Evolutionary conservation across 2,329 filamentous ascomycete genomes (phyloP).

Genomic region (Penicillium capsulatum): DNA sequence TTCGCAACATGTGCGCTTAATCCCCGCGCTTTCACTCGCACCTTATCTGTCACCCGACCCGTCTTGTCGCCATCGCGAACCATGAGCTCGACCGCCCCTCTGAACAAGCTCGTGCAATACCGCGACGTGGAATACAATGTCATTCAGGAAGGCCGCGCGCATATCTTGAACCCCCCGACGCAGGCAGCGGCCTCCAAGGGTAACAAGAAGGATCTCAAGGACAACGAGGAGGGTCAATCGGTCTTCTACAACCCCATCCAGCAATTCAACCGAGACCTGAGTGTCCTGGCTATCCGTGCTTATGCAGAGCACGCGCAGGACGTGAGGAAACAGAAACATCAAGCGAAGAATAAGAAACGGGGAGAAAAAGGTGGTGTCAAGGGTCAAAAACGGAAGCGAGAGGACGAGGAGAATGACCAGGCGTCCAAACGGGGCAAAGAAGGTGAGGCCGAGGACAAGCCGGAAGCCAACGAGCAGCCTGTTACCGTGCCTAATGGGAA

Average conservation of each 20-base stretch:
- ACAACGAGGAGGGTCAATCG: slow-evolving; percentile 61
- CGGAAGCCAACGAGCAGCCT: slow-evolving; percentile 13
- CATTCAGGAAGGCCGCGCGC: slow-evolving; percentile 63
- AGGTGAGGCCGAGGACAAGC: slow-evolving; percentile 18
- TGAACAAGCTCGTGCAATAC: slow-evolving; percentile 38
- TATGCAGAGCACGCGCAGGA: slow-evolving; percentile 67
- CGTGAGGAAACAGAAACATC: slow-evolving; percentile 50
- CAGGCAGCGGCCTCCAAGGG: slow-evolving; percentile 41
- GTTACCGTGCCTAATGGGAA: slow-evolving; percentile 1
- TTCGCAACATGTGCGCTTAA: slow-evolving; percentile 12
- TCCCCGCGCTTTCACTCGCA: background rate
- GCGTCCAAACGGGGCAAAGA: slow-evolving; percentile 9
- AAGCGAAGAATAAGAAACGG: slow-evolving; percentile 36
- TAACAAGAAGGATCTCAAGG: slow-evolving; percentile 42
- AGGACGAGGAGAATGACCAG: slow-evolving; percentile 20
- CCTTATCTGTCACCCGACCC: slow-evolving; percentile 3
- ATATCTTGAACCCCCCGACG: slow-evolving; percentile 60
- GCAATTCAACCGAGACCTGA: slow-evolving; percentile 96
- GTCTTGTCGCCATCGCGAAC: slow-evolving; percentile 1
- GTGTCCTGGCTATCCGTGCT: slow-evolving; percentile 83
- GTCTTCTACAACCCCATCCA: slow-evolving; percentile 99
- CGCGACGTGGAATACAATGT: slow-evolving; percentile 55
- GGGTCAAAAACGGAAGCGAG: slow-evolving; percentile 39
- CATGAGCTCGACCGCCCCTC: slow-evolving; percentile 19
- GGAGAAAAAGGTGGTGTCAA: slow-evolving; percentile 30